Percentiles rank a stretch among this genome's conserved stretches.
These are phyloP conservation scores for Aspergillus fructus DNA, from an alignment of 2,329 filamentous ascomycete genomes.

Conservation along the genomic window DNA sequence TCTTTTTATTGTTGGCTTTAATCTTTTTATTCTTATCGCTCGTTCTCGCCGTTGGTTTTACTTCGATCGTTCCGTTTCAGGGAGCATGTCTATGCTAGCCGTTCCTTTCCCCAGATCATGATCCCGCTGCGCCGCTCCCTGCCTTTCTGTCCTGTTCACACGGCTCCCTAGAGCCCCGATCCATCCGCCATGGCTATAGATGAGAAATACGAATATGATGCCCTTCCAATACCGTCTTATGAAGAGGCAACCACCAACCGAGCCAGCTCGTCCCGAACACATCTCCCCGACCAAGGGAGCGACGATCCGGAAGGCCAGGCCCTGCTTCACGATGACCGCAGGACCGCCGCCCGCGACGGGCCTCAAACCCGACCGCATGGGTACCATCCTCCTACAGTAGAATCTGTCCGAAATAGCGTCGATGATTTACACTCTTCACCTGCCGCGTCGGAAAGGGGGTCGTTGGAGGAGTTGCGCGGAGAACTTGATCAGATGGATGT, in stretches of 20 bases:
- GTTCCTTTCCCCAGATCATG: conserved; percentile 41
- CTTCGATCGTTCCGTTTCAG: conserved; percentile 10
- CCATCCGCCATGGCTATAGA: conserved; percentile 44
- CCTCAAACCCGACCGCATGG: conserved; percentile 50
- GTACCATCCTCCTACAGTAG: conserved; percentile 80
- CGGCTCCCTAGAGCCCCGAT: conserved; percentile 33
- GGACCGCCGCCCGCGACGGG: conserved; percentile 35
- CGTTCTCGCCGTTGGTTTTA: not conserved
- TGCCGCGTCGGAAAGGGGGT: conserved; percentile 53
- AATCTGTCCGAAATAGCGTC: conserved; percentile 68
- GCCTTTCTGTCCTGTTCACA: conserved; percentile 29
- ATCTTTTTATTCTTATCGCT: not conserved
- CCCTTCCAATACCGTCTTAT: conserved; percentile 75
- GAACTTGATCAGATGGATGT: conserved; percentile 91
- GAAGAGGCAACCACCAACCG: conserved; percentile 72
- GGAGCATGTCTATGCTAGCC: conserved; percentile 32
- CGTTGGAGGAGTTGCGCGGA: conserved; percentile 67
- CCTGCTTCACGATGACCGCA: conserved; percentile 60
- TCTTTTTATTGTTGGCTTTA: conserved; percentile 5
- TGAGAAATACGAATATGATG: conserved; percentile 59
- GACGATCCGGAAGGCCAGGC: conserved; percentile 75
- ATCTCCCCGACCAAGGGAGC: conserved; percentile 59
- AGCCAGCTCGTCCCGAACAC: conserved; percentile 50
- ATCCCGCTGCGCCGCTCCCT: conserved; percentile 32
- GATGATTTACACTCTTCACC: conserved; percentile 56